Conservation (phyloP, 1,284 basidiomycete genomes). For the Chalciporus sp. region DNA sequence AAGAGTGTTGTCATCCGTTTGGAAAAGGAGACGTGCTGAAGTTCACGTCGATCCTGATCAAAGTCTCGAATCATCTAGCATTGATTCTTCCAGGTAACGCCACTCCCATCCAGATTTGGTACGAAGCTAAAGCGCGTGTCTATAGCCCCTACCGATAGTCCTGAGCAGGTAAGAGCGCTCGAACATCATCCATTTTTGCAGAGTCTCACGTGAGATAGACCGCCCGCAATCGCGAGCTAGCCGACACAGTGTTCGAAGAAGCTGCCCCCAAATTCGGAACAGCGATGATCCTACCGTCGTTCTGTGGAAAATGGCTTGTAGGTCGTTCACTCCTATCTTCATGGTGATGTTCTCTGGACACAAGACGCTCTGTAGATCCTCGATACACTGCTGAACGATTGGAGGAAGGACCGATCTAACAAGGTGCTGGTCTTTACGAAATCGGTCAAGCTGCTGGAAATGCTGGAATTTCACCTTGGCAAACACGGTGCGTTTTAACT, state of each 20-base stretch:
- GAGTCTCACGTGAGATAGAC: slow-evolving; percentile 40
- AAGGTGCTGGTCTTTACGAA: slow-evolving; percentile 88
- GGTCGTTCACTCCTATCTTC: slow-evolving; percentile 21
- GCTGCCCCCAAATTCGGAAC: slow-evolving; percentile 60
- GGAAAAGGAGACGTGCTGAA: slow-evolving; percentile 66
- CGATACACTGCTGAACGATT: slow-evolving; percentile 62
- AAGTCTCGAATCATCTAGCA: slow-evolving; percentile 83
- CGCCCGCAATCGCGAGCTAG: slow-evolving; percentile 58
- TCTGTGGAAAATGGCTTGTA: slow-evolving; percentile 87
- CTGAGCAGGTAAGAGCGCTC: slow-evolving; percentile 56
- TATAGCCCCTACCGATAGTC: slow-evolving; percentile 59
- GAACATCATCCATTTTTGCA: neutral
- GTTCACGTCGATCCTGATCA: slow-evolving; percentile 78
- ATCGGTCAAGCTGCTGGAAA: slow-evolving; percentile 79
- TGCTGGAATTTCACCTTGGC: slow-evolving; percentile 73
- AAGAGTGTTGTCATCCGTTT: slow-evolving; percentile 65
- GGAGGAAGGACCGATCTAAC: slow-evolving; percentile 64
- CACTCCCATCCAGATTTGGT: neutral
- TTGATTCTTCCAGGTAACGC: slow-evolving; percentile 72
- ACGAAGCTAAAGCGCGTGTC: slow-evolving; percentile 3
- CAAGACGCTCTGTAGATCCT: slow-evolving; percentile 52
- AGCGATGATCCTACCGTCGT: slow-evolving; percentile 59
- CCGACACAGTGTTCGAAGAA: slow-evolving; percentile 58
- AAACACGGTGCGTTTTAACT: slow-evolving; percentile 42
- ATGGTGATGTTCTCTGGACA: neutral